phyloP scores from a whole-genome alignment of 768 basidiomycete genomes.

The Flagelloscypha sp. region DNA sequence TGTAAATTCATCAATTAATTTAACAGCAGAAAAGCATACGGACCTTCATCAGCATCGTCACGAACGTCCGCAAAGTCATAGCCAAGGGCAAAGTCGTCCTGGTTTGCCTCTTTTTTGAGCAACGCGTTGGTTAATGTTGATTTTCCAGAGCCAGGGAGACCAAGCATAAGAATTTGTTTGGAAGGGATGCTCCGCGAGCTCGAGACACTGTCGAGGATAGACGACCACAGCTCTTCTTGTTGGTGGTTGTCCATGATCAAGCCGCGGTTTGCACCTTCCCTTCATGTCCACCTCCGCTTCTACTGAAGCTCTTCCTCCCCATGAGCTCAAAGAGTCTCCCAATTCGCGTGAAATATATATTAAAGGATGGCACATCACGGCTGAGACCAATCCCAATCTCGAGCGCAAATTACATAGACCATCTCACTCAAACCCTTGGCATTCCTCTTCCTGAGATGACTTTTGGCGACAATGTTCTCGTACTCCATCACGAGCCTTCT shows the following conservation, averaged over 20 bases:
- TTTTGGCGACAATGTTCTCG: constrained; percentile 77
- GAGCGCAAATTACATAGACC: constrained; percentile 66
- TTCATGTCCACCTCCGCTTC: constrained; percentile 27
- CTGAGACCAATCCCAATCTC: constrained; percentile 74
- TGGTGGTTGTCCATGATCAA: constrained; percentile 37
- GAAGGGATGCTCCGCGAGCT: constrained; percentile 73
- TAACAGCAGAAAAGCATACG: constrained; percentile 15
- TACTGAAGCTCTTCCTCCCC: constrained; percentile 44
- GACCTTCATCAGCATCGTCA: constrained; percentile 93
- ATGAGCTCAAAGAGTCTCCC: constrained; percentile 61
- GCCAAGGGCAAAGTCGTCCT: constrained; percentile 79
- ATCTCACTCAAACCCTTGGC: constrained; percentile 51
- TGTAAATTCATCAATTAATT: constrained; percentile 4
- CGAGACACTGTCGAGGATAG: constrained; percentile 84
- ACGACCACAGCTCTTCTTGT: constrained; percentile 84
- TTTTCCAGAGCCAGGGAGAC: constrained; percentile 73
- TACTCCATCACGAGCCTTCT: constrained; percentile 54
- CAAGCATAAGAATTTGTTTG: constrained; percentile 82
- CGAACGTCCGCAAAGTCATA: constrained; percentile 88
- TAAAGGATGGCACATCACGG: constrained; percentile 59
- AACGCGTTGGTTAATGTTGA: constrained; percentile 65
- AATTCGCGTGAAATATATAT: constrained; percentile 64
- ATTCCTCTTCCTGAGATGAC: constrained; percentile 96
- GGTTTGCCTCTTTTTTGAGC: constrained; percentile 54
- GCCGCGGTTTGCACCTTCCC: background rate